phyloP scores from a whole-genome alignment of 2,329 filamentous ascomycete species.

The Arachnopeziza araneosa region DNA sequence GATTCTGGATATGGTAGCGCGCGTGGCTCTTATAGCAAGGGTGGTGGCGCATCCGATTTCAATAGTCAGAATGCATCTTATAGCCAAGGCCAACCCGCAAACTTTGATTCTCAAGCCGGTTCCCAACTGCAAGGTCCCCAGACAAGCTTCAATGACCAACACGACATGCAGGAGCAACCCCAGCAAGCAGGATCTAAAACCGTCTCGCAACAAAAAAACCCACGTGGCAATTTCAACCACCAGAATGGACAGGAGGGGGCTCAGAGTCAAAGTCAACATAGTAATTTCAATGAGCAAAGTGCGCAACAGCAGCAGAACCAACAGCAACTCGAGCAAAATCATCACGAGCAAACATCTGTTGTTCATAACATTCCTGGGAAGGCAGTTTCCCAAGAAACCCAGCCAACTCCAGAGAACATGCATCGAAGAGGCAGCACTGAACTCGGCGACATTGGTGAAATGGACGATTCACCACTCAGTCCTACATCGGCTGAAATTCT shows the following conservation, averaged over 20 bases:
- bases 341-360: not conserved
- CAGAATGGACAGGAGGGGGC: not conserved
- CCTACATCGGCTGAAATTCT: conserved; percentile 27
- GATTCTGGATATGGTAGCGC: conserved; percentile 29
- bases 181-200: not conserved
- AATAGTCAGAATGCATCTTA: not conserved
- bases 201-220: not conserved
- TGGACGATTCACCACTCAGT: conserved; percentile 17
- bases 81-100: not conserved
- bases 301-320: not conserved
- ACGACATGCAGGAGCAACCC: not conserved
- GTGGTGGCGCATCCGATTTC: conserved; percentile 8
- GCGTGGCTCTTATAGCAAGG: conserved; percentile 24
- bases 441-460: not conserved
- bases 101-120: not conserved
- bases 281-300: not conserved
- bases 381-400: not conserved
- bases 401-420: not conserved
- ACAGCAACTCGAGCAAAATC: not conserved
- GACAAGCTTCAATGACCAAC: not conserved
- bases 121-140: not conserved
- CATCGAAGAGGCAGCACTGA: not conserved
- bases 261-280: not conserved
- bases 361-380: not conserved
- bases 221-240: not conserved